Evolutionary conservation across 768 basidiomycete genomes (phyloP).

Genomic region (Ramaria sp.): DNA sequence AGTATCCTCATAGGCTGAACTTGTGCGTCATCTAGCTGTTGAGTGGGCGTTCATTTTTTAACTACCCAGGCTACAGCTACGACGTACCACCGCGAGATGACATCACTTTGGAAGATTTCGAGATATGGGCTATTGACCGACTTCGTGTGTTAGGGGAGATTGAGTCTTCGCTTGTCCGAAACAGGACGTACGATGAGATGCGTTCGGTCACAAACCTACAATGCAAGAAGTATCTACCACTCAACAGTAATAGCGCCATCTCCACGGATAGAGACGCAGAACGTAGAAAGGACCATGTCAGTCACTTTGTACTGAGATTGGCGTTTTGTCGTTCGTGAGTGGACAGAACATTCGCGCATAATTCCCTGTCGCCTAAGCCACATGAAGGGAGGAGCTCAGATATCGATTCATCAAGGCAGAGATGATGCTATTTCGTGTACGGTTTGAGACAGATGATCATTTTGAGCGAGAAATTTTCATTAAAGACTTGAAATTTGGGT

Average conservation of each 20-base stretch:
- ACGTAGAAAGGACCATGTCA: constrained; percentile 73
- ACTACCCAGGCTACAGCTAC: constrained; percentile 49
- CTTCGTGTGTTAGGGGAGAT: constrained; percentile 85
- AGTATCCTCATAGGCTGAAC: constrained; percentile 64
- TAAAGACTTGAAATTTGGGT: constrained; percentile 49
- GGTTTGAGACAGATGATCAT: constrained; percentile 56
- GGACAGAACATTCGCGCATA: not conserved
- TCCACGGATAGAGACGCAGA: constrained; percentile 43
- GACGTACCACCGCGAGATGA: constrained; percentile 77
- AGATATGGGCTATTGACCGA: constrained; percentile 79
- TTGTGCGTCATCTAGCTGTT: constrained; percentile 44
- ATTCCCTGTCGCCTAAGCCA: not conserved
- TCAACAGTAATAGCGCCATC: constrained; percentile 48
- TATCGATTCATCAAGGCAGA: constrained; percentile 86
- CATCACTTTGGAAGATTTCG: constrained; percentile 92
- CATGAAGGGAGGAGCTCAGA: constrained; percentile 74
- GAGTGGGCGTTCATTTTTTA: constrained; percentile 3
- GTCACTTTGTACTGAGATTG: constrained; percentile 88
- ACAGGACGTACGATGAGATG: constrained; percentile 71
- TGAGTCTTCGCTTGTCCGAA: constrained; percentile 78
- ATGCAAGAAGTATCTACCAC: constrained; percentile 65
- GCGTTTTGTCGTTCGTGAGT: constrained; percentile 96
- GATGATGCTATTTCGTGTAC: constrained; percentile 67
- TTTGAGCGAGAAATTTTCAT: constrained; percentile 61
- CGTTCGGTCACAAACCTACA: constrained; percentile 50